phyloP scores from a whole-genome alignment of 768 basidiomycete species.

The Russula dissimulans region DNA sequence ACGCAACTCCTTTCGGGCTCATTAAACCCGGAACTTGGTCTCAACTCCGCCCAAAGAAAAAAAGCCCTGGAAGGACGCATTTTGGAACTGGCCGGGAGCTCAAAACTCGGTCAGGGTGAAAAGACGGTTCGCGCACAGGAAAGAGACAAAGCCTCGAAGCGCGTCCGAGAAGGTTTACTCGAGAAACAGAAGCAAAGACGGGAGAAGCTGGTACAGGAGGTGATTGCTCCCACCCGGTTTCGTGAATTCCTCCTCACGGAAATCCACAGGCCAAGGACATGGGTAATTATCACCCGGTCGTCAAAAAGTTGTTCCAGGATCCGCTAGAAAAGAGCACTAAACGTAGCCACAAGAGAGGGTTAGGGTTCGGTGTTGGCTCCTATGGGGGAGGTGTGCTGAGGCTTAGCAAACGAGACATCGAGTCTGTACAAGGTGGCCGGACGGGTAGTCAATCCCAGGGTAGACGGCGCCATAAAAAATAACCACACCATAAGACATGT shows the following conservation, averaged over 20 bases:
- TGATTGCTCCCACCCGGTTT: conserved; percentile 24
- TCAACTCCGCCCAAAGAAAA: conserved; percentile 56
- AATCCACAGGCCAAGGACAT: conserved; percentile 61
- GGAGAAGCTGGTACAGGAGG: conserved; percentile 57
- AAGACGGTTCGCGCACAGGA: conserved; percentile 48
- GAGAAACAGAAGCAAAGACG: conserved; percentile 52
- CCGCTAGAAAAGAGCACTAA: conserved; percentile 25
- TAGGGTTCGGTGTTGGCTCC: conserved; percentile 72
- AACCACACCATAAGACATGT: conserved; percentile 23
- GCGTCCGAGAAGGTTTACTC: conserved; percentile 58
- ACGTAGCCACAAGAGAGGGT: conserved; percentile 49
- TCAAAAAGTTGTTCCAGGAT: conserved; percentile 58
- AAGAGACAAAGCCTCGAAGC: conserved; percentile 61
- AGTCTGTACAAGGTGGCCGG: conserved; percentile 25
- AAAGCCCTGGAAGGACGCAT: conserved; percentile 74
- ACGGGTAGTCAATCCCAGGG: conserved; percentile 11
- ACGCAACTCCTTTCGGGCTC: conserved; percentile 73
- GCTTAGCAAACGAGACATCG: conserved; percentile 54
- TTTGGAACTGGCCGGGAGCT: conserved; percentile 57
- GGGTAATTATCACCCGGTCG: conserved; percentile 74
- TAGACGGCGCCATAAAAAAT: conserved; percentile 22
- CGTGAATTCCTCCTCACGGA: background rate
- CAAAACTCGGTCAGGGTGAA: conserved; percentile 71
- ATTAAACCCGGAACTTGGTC: conserved; percentile 47
- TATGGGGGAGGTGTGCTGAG: conserved; percentile 62